Base-by-base conservation (phyloP, 1,284 basidiomycete species). In the Trichosporon faecale region DNA sequence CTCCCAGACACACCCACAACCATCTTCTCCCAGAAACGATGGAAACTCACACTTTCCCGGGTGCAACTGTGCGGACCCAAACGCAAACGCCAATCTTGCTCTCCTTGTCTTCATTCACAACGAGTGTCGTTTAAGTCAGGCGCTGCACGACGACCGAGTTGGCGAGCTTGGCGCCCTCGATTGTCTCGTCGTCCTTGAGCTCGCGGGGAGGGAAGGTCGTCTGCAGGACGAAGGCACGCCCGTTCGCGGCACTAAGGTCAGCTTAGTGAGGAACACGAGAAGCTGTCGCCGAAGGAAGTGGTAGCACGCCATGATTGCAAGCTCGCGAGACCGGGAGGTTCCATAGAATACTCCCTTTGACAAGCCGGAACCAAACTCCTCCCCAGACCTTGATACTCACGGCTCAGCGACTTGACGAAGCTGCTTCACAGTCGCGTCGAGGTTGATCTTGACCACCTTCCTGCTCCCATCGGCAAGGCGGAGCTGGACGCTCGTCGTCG, bases 381-480 rank as follows among this genome's bases (percentile, higher is more conserved):
- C 37, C 40, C 12, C 40, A 6, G 18, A 3, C 40, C 3, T 18
- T 8, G 29, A 12, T 31, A 33, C 57, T 61, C 31, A 61, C 57
- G 57, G 57, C 16, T 61, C 57, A 6, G 57, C 57, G 27, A 61
- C 57, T 4, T n/a, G 14, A 66, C 94, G 86, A 65, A 98, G 87
- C 77, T 98, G 94, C 9, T 87, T 87, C 8, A 99, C 89, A 0
- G 93, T 98, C 79, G 98, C 94, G 11, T 89, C 90, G 68, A 95
- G 85, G 83, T 99, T 99, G 90, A 98, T 92, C 67, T 92, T 86
- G 63, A 88, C 90, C 2, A 94, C 91, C 81, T 96, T 88, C 74
- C 94, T 88, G n/a, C 92, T 92, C 12, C 97, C 97, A 83, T 98
- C 95, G 11, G 91, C 91, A 63, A 98, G 82, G 64, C 95, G 87